Evolutionary conservation across 306 rosid species (phyloP).

Genomic region (Gynostemma pentaphyllum): DNA sequence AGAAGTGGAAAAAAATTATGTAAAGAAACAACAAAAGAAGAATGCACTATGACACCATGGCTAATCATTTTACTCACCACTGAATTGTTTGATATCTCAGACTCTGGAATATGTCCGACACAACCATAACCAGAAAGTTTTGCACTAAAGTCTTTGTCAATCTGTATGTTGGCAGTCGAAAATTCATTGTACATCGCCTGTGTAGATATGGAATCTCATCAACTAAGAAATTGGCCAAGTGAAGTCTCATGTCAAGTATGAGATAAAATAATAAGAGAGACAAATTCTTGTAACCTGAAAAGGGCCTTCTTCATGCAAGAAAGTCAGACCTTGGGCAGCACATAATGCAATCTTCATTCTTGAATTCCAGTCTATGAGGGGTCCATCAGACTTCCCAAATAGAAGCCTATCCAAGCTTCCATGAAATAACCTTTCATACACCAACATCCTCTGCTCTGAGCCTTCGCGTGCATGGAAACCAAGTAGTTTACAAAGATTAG

Average conservation of each 20-base stretch:
- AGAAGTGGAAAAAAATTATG: neutral
- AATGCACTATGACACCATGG: neutral
- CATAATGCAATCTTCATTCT: slow-evolving; percentile 82
- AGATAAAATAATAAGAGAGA: neutral
- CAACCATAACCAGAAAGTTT: slow-evolving; percentile 98
- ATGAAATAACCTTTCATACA: slow-evolving; percentile 87
- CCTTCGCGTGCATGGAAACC: slow-evolving; percentile 93
- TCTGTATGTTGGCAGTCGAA: slow-evolving; percentile 86
- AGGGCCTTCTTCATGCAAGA: slow-evolving; percentile 99
- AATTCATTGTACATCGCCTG: slow-evolving; percentile 99
- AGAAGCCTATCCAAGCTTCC: slow-evolving; percentile 84
- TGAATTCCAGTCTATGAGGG: slow-evolving; percentile 89
- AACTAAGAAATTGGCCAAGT: slow-evolving; percentile 7
- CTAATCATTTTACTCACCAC: slow-evolving; percentile 39
- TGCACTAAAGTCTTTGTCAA: slow-evolving; percentile 94
- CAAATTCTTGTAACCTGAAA: slow-evolving; percentile 57
- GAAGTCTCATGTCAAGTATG: neutral
- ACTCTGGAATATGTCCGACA: slow-evolving; percentile 84
- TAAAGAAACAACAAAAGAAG: neutral
- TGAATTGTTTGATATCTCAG: slow-evolving; percentile 66
- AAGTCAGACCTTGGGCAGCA: slow-evolving; percentile 94
- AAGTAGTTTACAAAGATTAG: slow-evolving; percentile 88
- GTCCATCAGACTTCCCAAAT: slow-evolving; percentile 82
- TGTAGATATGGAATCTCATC: slow-evolving; percentile 24
- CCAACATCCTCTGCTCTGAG: slow-evolving; percentile 69